Conservation (phyloP, 305 asterid genomes). For the Fraxinus ornus region DNA sequence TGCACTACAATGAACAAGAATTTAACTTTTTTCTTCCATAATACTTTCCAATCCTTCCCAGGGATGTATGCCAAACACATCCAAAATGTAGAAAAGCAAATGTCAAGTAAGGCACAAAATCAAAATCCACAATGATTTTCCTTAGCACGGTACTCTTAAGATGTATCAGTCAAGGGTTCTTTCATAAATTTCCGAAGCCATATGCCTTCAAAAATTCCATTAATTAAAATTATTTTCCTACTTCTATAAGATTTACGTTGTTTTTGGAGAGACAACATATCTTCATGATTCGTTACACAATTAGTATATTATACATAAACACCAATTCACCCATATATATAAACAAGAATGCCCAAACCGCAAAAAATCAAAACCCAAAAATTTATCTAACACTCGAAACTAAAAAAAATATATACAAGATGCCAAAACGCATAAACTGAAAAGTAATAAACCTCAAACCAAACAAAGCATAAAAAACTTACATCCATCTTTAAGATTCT, state of each 20-base stretch:
- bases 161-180: neutral
- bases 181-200: neutral
- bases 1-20: neutral
- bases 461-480: conserved; percentile 15
- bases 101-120: neutral
- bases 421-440: neutral
- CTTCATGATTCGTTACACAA: neutral
- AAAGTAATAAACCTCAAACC: neutral
- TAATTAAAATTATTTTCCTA: neutral
- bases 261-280: neutral
- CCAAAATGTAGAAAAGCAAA: neutral
- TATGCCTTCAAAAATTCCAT: neutral
- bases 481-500: conserved; percentile 88
- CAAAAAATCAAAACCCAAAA: neutral
- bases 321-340: neutral
- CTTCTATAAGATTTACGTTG: neutral
- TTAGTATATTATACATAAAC: neutral
- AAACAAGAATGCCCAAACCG: neutral
- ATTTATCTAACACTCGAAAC: neutral
- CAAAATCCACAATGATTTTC: neutral
- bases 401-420: neutral
- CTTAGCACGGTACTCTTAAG: neutral
- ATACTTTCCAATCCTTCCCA: neutral
- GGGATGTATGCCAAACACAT: neutral
- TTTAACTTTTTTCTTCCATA: neutral